Conservation (phyloP, 352 stramenopile species). For the Aphanomyces astaci region DNA sequence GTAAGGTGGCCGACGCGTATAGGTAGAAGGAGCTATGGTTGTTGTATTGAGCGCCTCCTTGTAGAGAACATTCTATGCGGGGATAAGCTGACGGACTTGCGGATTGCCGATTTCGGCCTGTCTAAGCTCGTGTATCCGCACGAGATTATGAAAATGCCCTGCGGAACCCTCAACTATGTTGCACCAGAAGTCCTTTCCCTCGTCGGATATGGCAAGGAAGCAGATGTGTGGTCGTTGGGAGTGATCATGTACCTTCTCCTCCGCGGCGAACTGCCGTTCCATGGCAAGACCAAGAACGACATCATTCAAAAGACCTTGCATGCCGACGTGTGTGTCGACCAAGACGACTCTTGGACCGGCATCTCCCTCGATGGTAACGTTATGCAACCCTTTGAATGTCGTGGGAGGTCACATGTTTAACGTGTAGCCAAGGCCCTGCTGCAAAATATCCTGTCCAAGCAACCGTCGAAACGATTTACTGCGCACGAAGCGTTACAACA, state of each 20-base stretch:
- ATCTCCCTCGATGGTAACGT: constrained; percentile 39
- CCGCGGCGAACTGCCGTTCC: constrained; percentile 84
- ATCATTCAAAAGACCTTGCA: constrained; percentile 90
- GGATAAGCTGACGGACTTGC: constrained; percentile 78
- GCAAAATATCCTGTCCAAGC: constrained; percentile 76
- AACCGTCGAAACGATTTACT: constrained; percentile 66
- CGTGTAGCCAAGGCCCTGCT: constrained; percentile 51
- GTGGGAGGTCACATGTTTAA: too few relatives aligned
- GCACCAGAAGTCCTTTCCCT: constrained; percentile 87
- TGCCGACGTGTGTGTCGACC: constrained; percentile 72
- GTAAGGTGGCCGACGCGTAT: constrained; percentile 4
- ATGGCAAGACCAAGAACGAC: constrained; percentile 85
- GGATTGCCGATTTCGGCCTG: constrained; percentile 90
- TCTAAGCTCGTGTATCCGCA: constrained; percentile 88
- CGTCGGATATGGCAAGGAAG: constrained; percentile 82
- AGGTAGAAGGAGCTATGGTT: neutral
- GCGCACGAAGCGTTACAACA: constrained; percentile 71
- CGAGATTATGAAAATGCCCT: constrained; percentile 91
- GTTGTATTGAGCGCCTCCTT: neutral
- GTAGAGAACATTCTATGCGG: constrained; percentile 83
- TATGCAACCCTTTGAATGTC: too few relatives aligned
- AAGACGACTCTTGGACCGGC: constrained; percentile 42
- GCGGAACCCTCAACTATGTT: constrained; percentile 91
- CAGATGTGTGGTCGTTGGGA: constrained; percentile 89
- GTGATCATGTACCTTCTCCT: constrained; percentile 91